Conservation (phyloP, 2,329 filamentous ascomycete species). For the Blumeria hordei region DNA sequence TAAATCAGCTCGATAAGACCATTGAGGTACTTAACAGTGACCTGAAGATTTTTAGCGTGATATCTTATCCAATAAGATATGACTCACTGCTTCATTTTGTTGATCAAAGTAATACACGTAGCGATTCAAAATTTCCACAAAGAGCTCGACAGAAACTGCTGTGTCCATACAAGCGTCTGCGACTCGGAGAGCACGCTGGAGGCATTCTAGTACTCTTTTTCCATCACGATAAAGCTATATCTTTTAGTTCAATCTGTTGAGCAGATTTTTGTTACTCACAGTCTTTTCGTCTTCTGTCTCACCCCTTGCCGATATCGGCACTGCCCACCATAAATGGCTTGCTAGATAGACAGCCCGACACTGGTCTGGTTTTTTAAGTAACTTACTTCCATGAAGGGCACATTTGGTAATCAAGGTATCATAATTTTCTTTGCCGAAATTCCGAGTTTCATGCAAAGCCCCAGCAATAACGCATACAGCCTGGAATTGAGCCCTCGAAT, state of each 20-base stretch:
- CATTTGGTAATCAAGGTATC: slow-evolving; percentile 97
- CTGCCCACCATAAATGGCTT: slow-evolving; percentile 95
- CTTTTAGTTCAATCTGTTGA: slow-evolving; percentile 6
- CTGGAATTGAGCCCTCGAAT: slow-evolving; percentile 92
- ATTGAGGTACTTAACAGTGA: slow-evolving; percentile 94
- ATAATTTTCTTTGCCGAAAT: slow-evolving; percentile 93
- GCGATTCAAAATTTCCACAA: slow-evolving; percentile 92
- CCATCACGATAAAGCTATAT: slow-evolving; percentile 78
- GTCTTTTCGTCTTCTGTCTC: slow-evolving; percentile 61
- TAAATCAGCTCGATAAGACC: slow-evolving; percentile 96
- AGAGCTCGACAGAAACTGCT: slow-evolving; percentile 85
- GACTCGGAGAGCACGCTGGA: slow-evolving; percentile 83
- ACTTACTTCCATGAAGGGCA: slow-evolving; percentile 83
- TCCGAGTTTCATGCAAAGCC: slow-evolving; percentile 64
- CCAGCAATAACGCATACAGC: slow-evolving; percentile 86
- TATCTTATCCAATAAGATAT: neutral
- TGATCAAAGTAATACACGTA: slow-evolving; percentile 99
- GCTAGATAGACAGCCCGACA: slow-evolving; percentile 91
- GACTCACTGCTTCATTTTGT: slow-evolving; percentile 70
- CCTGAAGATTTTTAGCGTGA: slow-evolving; percentile 17
- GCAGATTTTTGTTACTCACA: slow-evolving; percentile 23
- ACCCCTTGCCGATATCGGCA: slow-evolving; percentile 57
- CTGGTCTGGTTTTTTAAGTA: slow-evolving; percentile 94
- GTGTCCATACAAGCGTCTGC: slow-evolving; percentile 99
- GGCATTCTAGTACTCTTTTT: slow-evolving; percentile 85